These are phyloP conservation scores for Hansenula lynferdii DNA, from an alignment of 1,139 yeast species.

Conservation along the genomic window DNA sequence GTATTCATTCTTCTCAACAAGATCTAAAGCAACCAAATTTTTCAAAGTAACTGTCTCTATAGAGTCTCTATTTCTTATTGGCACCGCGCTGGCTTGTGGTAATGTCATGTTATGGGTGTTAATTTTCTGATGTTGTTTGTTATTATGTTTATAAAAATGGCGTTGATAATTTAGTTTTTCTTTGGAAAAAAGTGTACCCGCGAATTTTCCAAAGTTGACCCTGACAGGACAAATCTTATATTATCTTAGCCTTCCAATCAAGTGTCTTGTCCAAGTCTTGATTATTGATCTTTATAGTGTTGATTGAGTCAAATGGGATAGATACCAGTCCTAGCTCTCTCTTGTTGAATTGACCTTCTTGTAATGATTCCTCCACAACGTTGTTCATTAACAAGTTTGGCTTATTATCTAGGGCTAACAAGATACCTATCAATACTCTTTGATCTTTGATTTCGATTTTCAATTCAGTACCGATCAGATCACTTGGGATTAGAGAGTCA, in stretches of 20 bases:
- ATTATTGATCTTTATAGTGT: conserved; percentile 19
- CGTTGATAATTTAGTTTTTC: no score
- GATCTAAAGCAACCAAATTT: conserved; percentile 20
- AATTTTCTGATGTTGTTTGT: background rate
- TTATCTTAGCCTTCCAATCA: conserved; percentile 17
- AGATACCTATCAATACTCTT: conserved; percentile 25
- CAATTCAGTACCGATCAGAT: conserved; percentile 17
- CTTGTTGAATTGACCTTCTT: conserved; percentile 5
- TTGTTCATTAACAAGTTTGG: conserved; percentile 30
- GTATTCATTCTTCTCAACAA: conserved; percentile 20
- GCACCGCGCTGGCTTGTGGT: conserved; percentile 16
- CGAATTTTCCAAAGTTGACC: no score
- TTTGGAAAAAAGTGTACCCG: no score
- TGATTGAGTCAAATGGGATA: conserved; percentile 26
- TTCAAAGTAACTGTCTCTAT: conserved; percentile 21
- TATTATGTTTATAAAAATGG: no score
- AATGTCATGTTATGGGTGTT: conserved; percentile 12
- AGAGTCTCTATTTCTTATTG: conserved; percentile 9
- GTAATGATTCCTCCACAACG: conserved; percentile 15
- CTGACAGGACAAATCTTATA: no score
- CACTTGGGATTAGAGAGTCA: conserved; percentile 12
- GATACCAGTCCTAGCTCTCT: conserved; percentile 33
- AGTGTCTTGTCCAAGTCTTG: conserved; percentile 22
- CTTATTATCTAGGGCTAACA: conserved; percentile 34
- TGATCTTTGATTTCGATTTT: conserved; percentile 26